phyloP scores from a whole-genome alignment of 2,329 filamentous ascomycete genomes.

The Pseudocercospora fuligena region DNA sequence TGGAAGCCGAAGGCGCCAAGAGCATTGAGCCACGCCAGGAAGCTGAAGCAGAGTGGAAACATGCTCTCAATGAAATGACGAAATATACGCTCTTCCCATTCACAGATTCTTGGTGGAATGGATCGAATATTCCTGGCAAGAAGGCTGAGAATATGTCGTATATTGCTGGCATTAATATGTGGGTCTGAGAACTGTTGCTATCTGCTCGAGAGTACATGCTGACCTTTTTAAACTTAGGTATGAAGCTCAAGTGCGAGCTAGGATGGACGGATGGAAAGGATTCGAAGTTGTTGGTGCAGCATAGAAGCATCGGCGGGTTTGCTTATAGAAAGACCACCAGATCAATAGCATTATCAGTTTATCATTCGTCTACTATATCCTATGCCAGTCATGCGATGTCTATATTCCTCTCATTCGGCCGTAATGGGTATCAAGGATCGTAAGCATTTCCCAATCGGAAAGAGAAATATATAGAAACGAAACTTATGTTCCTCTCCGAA shows the following conservation, averaged over 20 bases:
- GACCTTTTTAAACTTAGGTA: slow-evolving; percentile 37
- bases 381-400: no score
- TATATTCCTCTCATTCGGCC: neutral
- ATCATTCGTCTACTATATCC: no score
- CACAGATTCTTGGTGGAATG: slow-evolving; percentile 44
- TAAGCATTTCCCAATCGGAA: no score
- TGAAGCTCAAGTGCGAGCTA: slow-evolving; percentile 45
- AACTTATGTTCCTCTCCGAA: no score
- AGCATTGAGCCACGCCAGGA: slow-evolving; percentile 48
- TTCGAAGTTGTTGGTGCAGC: slow-evolving; percentile 33
- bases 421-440: neutral
- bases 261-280: slow-evolving; percentile 43
- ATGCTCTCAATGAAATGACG: slow-evolving; percentile 30
- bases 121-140: slow-evolving; percentile 51
- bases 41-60: slow-evolving; percentile 48
- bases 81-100: slow-evolving; percentile 35
- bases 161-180: slow-evolving; percentile 37
- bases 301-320: neutral
- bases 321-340: neutral
- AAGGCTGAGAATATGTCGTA: slow-evolving; percentile 49
- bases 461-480: no score
- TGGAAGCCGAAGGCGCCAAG: slow-evolving; percentile 44
- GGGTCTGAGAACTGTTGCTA: neutral
- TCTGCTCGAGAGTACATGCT: neutral
- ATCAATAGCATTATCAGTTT: neutral